A percentile compares a stretch with the other conserved stretches of the same genome.
Evolutionary conservation across 345 rosid genomes (phyloP).

Genomic region (Gynandropsis gynandra): DNA sequence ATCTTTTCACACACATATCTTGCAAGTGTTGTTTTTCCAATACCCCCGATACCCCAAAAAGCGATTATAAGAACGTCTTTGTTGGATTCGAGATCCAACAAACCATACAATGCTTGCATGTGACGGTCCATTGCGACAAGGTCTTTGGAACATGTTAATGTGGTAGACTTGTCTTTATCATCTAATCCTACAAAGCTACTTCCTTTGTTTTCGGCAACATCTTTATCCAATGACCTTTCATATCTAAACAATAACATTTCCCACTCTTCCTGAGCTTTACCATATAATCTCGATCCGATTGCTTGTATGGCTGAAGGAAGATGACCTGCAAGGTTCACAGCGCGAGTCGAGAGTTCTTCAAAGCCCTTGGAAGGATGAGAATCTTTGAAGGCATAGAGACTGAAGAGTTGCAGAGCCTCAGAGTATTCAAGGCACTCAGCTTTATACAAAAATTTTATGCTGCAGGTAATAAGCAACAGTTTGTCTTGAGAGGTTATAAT

Average conservation of each 20-base stretch:
- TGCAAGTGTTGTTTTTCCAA: slow-evolving; percentile 18
- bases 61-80: slow-evolving; percentile 16
- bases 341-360: too few relatives aligned
- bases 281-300: not conserved
- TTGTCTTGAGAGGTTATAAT: not conserved
- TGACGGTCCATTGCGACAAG: slow-evolving; percentile 3
- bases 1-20: slow-evolving; percentile 1
- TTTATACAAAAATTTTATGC: not conserved
- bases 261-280: not conserved
- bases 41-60: slow-evolving; percentile 12
- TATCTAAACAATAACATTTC: not conserved
- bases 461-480: not conserved
- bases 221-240: not conserved
- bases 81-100: slow-evolving; percentile 4
- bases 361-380: too few relatives aligned
- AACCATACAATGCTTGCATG: not conserved
- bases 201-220: not conserved
- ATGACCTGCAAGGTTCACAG: too few relatives aligned
- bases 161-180: not conserved
- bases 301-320: not conserved
- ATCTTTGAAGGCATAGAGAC: not conserved
- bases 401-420: not conserved
- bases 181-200: not conserved
- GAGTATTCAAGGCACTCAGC: not conserved
- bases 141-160: too few relatives aligned